Evolutionary conservation across 1,284 basidiomycete genomes (phyloP).

Genomic region (Cerrena zonata): DNA sequence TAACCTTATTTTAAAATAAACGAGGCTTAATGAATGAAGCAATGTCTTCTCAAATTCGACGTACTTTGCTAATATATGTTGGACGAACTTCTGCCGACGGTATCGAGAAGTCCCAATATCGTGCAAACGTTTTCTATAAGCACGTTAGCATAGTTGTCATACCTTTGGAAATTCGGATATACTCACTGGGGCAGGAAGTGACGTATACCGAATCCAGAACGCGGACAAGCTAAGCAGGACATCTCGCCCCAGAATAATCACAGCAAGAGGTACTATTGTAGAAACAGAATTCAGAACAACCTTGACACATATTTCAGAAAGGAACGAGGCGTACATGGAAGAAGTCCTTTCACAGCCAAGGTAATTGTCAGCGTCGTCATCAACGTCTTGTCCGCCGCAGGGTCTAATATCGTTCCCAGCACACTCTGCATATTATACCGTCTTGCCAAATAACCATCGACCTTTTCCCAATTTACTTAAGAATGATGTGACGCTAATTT

Average conservation of each 20-base stretch:
- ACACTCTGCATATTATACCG: constrained; percentile 82
- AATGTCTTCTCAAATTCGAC: too few relatives aligned
- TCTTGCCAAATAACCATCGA: constrained; percentile 87
- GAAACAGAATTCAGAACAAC: not conserved
- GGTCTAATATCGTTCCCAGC: constrained; percentile 91
- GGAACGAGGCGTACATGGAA: constrained; percentile 61
- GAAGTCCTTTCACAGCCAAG: constrained; percentile 73
- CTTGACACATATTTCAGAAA: too few relatives aligned
- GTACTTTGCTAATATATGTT: constrained; percentile 83
- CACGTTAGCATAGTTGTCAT: not conserved
- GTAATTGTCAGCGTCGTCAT: constrained; percentile 93
- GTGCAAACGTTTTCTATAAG: constrained; percentile 78
- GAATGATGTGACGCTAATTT: constrained; percentile 3
- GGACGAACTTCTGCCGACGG: constrained; percentile 91
- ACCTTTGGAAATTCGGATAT: too few relatives aligned
- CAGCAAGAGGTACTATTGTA: constrained; percentile 70
- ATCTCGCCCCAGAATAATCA: constrained; percentile 87
- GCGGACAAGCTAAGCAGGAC: constrained; percentile 83
- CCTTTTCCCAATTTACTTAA: constrained; percentile 39
- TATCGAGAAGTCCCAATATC: constrained; percentile 94
- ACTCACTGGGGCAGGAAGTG: constrained; percentile 79
- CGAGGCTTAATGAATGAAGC: too few relatives aligned
- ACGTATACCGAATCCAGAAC: constrained; percentile 90
- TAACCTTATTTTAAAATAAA: too few relatives aligned
- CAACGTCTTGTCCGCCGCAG: constrained; percentile 92